Conservation (phyloP, 495 filamentous ascomycete species). For the Staphylotrichum longicolle region DNA sequence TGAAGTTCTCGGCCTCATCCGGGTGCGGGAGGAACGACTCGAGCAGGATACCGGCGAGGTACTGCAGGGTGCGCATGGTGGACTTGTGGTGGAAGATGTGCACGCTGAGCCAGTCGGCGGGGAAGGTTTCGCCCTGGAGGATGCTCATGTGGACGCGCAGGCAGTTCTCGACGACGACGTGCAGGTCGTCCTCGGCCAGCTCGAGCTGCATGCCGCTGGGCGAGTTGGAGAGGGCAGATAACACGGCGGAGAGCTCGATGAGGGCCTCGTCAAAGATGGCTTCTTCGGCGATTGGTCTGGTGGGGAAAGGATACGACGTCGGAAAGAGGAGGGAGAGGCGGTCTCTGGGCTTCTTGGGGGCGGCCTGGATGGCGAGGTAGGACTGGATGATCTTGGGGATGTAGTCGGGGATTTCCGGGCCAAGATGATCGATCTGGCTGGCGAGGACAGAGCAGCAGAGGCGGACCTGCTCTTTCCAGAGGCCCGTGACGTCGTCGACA, state of each 20-base stretch:
- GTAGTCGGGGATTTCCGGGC: slow-evolving; percentile 79
- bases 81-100: slow-evolving; percentile 95
- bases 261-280: slow-evolving; percentile 81
- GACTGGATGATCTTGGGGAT: slow-evolving; percentile 89
- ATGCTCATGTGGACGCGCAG: slow-evolving; percentile 87
- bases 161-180: slow-evolving; percentile 68
- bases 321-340: slow-evolving; percentile 86
- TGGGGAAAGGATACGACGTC: slow-evolving; percentile 83
- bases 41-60: slow-evolving; percentile 71
- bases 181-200: slow-evolving; percentile 71
- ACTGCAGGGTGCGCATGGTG: slow-evolving; percentile 83
- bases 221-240: slow-evolving; percentile 75
- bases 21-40: slow-evolving; percentile 78
- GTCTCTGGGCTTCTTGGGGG: slow-evolving; percentile 61
- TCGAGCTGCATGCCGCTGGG: slow-evolving; percentile 65
- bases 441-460: slow-evolving; percentile 88
- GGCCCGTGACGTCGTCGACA: slow-evolving; percentile 66
- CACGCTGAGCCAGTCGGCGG: slow-evolving; percentile 82
- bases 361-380: slow-evolving; percentile 70
- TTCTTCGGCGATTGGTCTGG: slow-evolving; percentile 59
- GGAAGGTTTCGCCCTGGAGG: slow-evolving; percentile 85
- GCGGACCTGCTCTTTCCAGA: slow-evolving; percentile 91
- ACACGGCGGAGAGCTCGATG: slow-evolving; percentile 82
- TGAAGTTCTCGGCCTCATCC: slow-evolving; percentile 89
- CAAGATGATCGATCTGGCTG: slow-evolving; percentile 71